Evolutionary conservation across 2,329 filamentous ascomycete species (phyloP), one percentile per base, ranked within the genome.

Genomic region (Aspergillus quadrilineatus): DNA sequence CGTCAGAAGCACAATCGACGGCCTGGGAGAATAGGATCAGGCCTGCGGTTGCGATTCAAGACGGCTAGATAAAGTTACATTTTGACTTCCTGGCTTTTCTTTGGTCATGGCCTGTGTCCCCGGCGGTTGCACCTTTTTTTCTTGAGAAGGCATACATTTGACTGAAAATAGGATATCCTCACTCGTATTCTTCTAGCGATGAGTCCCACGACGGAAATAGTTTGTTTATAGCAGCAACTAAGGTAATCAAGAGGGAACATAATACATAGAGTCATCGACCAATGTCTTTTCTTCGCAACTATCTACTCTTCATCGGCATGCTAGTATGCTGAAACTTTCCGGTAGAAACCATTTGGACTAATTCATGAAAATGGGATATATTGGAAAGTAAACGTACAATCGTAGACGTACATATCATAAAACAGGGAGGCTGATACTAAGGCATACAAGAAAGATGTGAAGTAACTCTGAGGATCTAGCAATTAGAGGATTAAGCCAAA

Each of bases 171-270:
- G 50, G 50, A 57, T 57, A 50, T 30, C 28, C 32, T 41, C 22
- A 17, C 52, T 30, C 53, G 49, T 58, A 47, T 54, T 39, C 52
- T 53, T 54, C 46, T 36, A 55, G 48, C 55, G 53, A 60, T 53
- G 58, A 58, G 53, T 53, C 53, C 53, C 37, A 54, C 48, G 56
- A 58, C 41, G 32, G 49, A 43, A 44, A 56, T 59, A 55, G 53
- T 49, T 61, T 59, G 53, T 54, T 53, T 53, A 61, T 55, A 47
- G 49, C 51, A 44, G 17, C 43, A 56, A 37, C 34, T 28, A 34
- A 48, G 43, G 42, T 37, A 30, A 45, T 28, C 44, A 51, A 36
- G 50, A 39, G 28, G 51, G 34, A 29, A 58, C 12, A 51, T 26
- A 29, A 50, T 41, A 50, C 48, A 41, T 47, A 47, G 28, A 53